Evolutionary conservation across 1,284 basidiomycete species (phyloP), one percentile per base, ranked within the genome.

Genomic region (Papiliotrema terrestris): DNA sequence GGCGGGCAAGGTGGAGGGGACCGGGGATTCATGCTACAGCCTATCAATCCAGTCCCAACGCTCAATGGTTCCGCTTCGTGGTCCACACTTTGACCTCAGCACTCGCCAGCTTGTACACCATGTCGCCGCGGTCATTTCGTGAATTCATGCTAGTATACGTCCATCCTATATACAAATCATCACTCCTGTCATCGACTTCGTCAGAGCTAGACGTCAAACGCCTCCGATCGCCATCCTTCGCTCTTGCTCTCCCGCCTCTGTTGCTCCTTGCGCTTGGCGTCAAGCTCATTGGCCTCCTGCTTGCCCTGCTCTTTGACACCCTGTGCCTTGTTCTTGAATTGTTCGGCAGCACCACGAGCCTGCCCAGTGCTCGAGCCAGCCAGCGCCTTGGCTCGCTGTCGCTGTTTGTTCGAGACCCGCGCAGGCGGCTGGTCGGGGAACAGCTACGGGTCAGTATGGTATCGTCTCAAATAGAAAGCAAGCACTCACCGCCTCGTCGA

Each of bases 221-320:
- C 75, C 5, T 74, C 66, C 5, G 58, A 64, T 57, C 72, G 70
- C 79, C 79, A 80, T n/a, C 78, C 78, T 23, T 72, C 69, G 22
- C 66, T 63, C 43, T 60, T 60, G 43, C 64, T 61, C 58, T 78
- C 76, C 46, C 75, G 54, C 45, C 71, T 58, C 60, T 73, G 58
- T 58, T 73, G 65, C 59, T 73, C 56, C 46, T 61, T 59, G 0
- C 67, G 68, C 53, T 68, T 70, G 17, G 62, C 61, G 48, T 67
- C 68, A 5, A 73, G 62, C 49, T 71, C 68, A 43, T 68, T 65
- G 23, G 63, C 66, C 57, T 72, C 73, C 52, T 72, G 63, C 59
- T 70, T 56, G 52, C 68, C 77, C 57, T 74, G 63, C 54, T 68
- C 67, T 47, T 62, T 66, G 41, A 72, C 72, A 44, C 72, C 66